Conservation (phyloP, 208 protist species). For the Trichomonas tenax region DNA sequence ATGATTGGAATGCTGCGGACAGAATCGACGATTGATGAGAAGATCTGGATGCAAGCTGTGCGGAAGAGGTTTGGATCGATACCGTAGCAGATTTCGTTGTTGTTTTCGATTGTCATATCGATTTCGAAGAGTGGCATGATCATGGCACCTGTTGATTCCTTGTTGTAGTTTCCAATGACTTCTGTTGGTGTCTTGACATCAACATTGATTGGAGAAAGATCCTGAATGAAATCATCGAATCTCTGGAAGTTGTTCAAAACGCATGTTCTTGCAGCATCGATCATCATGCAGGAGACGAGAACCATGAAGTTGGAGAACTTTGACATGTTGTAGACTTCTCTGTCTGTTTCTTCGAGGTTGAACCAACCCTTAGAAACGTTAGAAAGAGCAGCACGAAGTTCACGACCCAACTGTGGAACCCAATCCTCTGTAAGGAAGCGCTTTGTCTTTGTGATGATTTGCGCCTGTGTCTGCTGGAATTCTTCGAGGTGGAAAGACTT, state of each 20-base stretch:
- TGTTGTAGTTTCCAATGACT: neutral
- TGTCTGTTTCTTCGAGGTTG: constrained; percentile 29
- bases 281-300: constrained; percentile 2
- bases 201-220: neutral
- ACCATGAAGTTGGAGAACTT: constrained; percentile 28
- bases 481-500: constrained; percentile 19
- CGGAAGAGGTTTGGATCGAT: neutral
- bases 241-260: neutral
- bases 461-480: constrained; percentile 12
- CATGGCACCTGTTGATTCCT: neutral
- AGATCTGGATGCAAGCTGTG: neutral
- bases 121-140: constrained; percentile 16
- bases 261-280: neutral
- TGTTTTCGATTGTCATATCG: constrained; percentile 18
- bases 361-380: constrained; percentile 33
- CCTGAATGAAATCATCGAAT: neutral
- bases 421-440: constrained; percentile 26
- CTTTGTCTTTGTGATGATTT: neutral
- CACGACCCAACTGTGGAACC: constrained; percentile 25
- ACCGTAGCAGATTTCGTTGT: constrained; percentile 12
- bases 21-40: constrained; percentile 19
- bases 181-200: neutral
- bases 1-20: constrained; percentile 18
- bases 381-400: neutral
- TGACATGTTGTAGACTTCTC: constrained; percentile 36